phyloP scores from a whole-genome alignment of 1,284 basidiomycete genomes.

The Leccinum solheimii region DNA sequence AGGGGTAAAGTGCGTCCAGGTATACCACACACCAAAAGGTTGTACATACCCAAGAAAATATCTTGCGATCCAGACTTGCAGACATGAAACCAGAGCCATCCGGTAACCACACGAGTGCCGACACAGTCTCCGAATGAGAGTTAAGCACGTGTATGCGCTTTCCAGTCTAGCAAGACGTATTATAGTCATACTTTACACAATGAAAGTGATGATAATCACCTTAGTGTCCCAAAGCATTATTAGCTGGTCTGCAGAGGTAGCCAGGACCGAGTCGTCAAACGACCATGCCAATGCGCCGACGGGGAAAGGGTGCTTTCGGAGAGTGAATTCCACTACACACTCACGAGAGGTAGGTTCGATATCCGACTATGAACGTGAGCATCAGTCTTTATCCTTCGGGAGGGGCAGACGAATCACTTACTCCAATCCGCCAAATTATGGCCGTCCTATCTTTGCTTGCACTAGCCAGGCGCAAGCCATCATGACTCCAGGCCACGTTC shows the following conservation, averaged over 20 bases:
- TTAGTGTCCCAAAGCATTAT: constrained; percentile 88
- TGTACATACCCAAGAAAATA: constrained; percentile 81
- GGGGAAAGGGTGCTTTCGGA: constrained; percentile 74
- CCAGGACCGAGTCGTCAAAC: constrained; percentile 77
- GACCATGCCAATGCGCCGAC: constrained; percentile 90
- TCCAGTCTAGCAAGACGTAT: constrained; percentile 56
- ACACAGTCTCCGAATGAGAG: constrained; percentile 82
- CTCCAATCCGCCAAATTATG: constrained; percentile 87
- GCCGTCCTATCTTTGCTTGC: constrained; percentile 86
- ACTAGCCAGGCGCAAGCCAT: constrained; percentile 82
- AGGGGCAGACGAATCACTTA: constrained; percentile 41
- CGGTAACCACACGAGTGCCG: constrained; percentile 85
- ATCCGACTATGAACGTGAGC: constrained; percentile 41
- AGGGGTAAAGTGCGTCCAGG: constrained; percentile 8
- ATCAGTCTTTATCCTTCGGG: constrained; percentile 4
- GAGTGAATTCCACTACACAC: constrained; percentile 58
- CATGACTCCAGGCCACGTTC: constrained; percentile 93
- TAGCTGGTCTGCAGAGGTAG: constrained; percentile 77
- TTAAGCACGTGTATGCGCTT: constrained; percentile 62
- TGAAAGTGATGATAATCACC: constrained; percentile 44
- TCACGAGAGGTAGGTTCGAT: constrained; percentile 53
- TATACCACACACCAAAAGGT: background rate
- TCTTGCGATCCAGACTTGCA: constrained; percentile 84
- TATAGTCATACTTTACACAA: background rate
- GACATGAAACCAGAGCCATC: constrained; percentile 91